Evolutionary conservation across 106 monocot genomes (phyloP).

Genomic region (Dioscorea alata): DNA sequence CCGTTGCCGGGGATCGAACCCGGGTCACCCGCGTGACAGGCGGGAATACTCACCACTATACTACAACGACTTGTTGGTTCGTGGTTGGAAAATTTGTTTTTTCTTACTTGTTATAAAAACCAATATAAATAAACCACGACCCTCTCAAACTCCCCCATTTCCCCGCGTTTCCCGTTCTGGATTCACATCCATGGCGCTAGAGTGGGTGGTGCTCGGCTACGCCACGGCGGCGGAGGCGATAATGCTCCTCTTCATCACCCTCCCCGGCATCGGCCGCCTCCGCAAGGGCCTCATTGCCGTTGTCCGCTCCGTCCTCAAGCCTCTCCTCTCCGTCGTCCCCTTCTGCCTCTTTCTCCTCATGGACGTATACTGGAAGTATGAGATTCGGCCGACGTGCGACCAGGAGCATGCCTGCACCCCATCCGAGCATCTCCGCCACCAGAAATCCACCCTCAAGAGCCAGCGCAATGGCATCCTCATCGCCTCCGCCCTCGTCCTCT

Average conservation of each 20-base stretch:
- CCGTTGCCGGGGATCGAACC: conserved; percentile 99
- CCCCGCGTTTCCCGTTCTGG: too few relatives aligned
- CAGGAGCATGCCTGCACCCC: conserved; percentile 63
- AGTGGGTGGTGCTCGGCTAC: conserved; percentile 86
- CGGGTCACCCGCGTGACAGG: conserved; percentile 98
- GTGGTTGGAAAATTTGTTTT: too few relatives aligned
- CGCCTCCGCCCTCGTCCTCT: conserved; percentile 55
- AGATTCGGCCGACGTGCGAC: conserved; percentile 56
- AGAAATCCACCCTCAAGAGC: conserved; percentile 79
- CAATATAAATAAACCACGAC: too few relatives aligned
- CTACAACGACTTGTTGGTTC: conserved; percentile 58
- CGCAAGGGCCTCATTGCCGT: conserved; percentile 55
- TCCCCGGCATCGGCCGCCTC: conserved; percentile 59
- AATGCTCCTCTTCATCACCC: conserved; percentile 72
- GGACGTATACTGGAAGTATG: conserved; percentile 95
- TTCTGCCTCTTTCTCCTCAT: conserved; percentile 74
- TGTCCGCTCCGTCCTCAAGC: conserved; percentile 56
- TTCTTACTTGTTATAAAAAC: too few relatives aligned
- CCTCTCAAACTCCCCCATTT: too few relatives aligned
- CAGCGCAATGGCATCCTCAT: conserved; percentile 81
- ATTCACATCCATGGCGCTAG: conserved; percentile 48
- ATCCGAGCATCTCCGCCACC: conserved; percentile 59
- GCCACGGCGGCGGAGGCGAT: conserved; percentile 73
- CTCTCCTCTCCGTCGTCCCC: conserved; percentile 63
- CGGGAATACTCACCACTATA: conserved; percentile 96